Conservation (phyloP, 805 yeast genomes). For the Suhomyces sp. region DNA sequence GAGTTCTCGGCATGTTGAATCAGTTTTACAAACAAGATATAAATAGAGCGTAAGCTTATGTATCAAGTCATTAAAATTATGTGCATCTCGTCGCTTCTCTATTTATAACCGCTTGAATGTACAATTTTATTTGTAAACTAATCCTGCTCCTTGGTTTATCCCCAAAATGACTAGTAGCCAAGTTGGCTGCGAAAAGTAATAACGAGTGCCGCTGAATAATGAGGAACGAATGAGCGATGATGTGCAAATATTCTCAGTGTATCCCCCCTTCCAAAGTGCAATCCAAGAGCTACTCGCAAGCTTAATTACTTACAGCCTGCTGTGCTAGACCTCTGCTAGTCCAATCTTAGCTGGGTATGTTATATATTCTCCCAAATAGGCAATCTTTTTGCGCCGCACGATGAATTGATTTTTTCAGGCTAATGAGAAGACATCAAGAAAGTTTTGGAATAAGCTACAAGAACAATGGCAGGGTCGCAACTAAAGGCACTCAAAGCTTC, state of each 20-base stretch:
- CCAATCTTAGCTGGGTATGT: no score
- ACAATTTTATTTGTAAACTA: background rate
- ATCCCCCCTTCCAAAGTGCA: no score
- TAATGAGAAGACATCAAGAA: background rate
- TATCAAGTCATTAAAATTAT: background rate
- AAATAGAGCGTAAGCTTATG: constrained; percentile 9
- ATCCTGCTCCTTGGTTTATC: background rate
- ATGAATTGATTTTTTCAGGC: constrained; percentile 2
- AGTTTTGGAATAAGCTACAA: background rate
- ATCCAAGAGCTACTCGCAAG: no score
- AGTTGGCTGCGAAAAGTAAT: background rate
- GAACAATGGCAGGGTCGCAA: constrained; percentile 79
- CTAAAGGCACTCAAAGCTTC: constrained; percentile 77
- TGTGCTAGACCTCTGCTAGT: no score
- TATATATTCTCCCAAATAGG: background rate
- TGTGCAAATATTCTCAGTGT: background rate
- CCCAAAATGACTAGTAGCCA: no score
- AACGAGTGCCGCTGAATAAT: background rate
- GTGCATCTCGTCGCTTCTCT: background rate
- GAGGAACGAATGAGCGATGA: background rate
- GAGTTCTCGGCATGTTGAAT: constrained; percentile 77
- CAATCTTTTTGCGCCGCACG: constrained; percentile 4
- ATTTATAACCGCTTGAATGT: no score
- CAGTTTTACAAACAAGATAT: constrained; percentile 64
- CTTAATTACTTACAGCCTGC: no score